Base-by-base conservation (phyloP, 2,329 filamentous ascomycete species). In the Westerdykella sp. region DNA sequence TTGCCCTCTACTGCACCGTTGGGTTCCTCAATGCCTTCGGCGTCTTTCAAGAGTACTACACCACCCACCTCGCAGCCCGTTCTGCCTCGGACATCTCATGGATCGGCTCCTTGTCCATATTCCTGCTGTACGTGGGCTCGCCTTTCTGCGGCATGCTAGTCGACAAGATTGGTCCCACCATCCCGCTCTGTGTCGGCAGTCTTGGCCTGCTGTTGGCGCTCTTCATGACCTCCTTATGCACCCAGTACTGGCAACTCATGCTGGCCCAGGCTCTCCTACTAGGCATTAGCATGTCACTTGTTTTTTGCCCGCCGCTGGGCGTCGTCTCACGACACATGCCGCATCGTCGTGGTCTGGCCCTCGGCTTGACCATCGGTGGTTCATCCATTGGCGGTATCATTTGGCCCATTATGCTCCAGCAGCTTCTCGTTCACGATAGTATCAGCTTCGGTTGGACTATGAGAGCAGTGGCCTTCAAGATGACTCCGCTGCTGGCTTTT, bases 361-460 rank as follows among this genome's bases (percentile, higher is more conserved):
- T 73, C 40, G 72, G 72, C 5, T 57, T 72, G 28, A 66, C 70
- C 53, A 64, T 68, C 11, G 63, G 68, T 11, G 72, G 72, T 4
- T 70, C 69, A 6, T 71, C 67, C 6, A 42, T 73, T 11, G 72
- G 72, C 2, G 72, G 72, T 16, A 75, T 81, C 10, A 70, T 80
- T 23, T 72, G 79, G 38, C 78, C 78, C 1, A 78, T 80, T 51
- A 76, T 81, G 71, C 70, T 80, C 16, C 59, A 69, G 5, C 68
- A 68, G 16, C 59, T 80, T 12, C 72, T 80, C 41, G 62, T 63
- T 0, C 38, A 68, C 37, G 5, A 25, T 25, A 10, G 23, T 10
- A 66, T 78, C 5, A 77, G 75, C 1, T 81, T 77, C 45, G 63
- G 61, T 2, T 81, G 78, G 78, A 68, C 76, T 0, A 78, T 81